Evolutionary conservation across 2,329 filamentous ascomycete genomes (phyloP), one percentile per base, ranked within the genome.

Genomic region (Didymella pinodella): DNA sequence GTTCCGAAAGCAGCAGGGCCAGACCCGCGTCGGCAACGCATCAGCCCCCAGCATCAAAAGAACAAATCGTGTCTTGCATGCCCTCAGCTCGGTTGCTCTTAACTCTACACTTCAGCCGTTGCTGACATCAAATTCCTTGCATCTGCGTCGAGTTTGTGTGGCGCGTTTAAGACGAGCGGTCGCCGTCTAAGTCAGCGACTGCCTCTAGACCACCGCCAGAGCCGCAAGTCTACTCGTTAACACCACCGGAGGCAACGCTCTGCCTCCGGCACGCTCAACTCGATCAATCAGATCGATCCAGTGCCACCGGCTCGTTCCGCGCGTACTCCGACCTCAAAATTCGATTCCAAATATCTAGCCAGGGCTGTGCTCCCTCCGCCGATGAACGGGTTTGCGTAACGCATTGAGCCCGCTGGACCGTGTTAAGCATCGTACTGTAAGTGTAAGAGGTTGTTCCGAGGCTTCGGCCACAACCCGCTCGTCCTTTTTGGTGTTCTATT

Each of bases 351-450:
- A 60, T 60, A 38, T 32, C 18, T 16, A 53, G 34, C 44, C 48
- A 45, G 41, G 48, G 48, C 57, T 59, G 48, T 55, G 51, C 56
- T 50, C 56, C 46, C 49, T 54, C 32, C 56, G 51, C 56, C 47
- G 56, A 54, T 54, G 46, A 49, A 43, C 50, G 41, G 12, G 40
- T 50, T 36, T 34, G 40, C 40, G 46, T 22, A 46, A 45, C 51
- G 56, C 56, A 59, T 59, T 54, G 50, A 60, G 59, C 61, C 64
- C 50, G 61, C 63, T 63, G 45, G 59, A 56, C 59, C 59, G 61
- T 62, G 57, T 60, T 63, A 57, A 66, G 62, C 53, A 65, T 63
- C 62, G 61, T 55, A 61, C 61, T 65, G 63, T 58, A 67, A 67
- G 63, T 66, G 65, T 67, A 62, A 64, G 64, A 66, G 59, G 53